Conservation (phyloP, 306 rosid species). For the Vicia faba region DNA sequence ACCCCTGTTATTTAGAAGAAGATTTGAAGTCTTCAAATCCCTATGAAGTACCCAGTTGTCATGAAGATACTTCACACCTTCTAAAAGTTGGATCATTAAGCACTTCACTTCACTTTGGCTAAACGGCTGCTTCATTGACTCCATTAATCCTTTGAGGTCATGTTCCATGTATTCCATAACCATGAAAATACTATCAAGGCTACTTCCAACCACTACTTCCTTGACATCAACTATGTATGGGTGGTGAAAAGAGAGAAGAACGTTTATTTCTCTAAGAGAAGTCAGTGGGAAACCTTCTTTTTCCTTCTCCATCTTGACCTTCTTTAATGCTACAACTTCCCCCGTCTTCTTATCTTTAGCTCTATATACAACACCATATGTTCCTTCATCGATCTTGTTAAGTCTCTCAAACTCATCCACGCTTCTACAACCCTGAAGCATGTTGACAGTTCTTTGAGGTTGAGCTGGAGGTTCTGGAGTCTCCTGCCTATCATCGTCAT, state of each 20-base stretch:
- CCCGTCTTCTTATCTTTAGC: constrained; percentile 91
- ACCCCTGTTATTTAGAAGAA: constrained; percentile 91
- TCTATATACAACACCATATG: constrained; percentile 98
- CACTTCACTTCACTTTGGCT: constrained; percentile 99
- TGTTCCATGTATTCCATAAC: constrained; percentile 99
- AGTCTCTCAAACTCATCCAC: constrained; percentile 98
- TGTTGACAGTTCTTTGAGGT: constrained; percentile 77
- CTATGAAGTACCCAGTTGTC: constrained; percentile 99
- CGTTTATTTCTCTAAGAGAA: constrained; percentile 96
- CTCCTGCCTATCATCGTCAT: constrained; percentile 53
- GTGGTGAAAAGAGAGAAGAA: constrained; percentile 98
- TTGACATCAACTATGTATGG: constrained; percentile 95
- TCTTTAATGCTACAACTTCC: constrained; percentile 95
- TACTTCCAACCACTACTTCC: constrained; percentile 98
- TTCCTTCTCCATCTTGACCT: constrained; percentile 99
- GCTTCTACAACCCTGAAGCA: constrained; percentile 99
- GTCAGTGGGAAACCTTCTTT: constrained; percentile 97
- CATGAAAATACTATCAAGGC: constrained; percentile 98
- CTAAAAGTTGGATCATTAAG: constrained; percentile 91
- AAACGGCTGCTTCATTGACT: constrained; percentile 93
- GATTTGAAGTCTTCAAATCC: constrained; percentile 92
- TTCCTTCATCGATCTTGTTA: constrained; percentile 97
- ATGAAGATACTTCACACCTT: constrained; percentile 96
- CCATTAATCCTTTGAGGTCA: constrained; percentile 96
- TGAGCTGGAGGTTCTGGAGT: constrained; percentile 62